A percentile compares a stretch with the other conserved stretches of the same genome.
Evolutionary conservation across 148 eudicot species (phyloP).

Genomic region (Spergularia marina): DNA sequence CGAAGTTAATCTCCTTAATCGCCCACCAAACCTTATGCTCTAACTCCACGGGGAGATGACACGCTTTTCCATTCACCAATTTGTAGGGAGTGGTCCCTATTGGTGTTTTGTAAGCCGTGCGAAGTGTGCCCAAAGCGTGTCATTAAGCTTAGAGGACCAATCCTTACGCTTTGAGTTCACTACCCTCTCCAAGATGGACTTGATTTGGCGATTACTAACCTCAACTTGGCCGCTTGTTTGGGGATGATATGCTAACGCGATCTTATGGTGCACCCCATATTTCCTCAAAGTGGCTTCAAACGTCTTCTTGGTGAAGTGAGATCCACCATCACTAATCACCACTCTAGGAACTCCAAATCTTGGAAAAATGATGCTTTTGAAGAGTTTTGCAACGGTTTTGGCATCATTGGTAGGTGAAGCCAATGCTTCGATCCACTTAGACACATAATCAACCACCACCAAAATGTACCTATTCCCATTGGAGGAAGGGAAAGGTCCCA

Average conservation of each 20-base stretch:
- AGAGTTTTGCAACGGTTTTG: not conserved
- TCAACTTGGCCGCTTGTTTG: not conserved
- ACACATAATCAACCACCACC: not conserved
- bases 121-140: constrained; percentile 12
- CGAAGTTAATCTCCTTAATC: constrained; percentile 1
- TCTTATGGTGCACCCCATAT: not conserved
- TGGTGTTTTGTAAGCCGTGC: constrained; percentile 9
- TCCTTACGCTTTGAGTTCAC: not conserved
- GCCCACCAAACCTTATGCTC: constrained; percentile 12
- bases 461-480: not conserved
- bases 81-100: not conserved
- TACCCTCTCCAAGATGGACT: not conserved
- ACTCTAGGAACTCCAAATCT: not conserved
- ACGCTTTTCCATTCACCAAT: not conserved
- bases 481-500: not conserved
- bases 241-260: not conserved
- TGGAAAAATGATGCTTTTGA: not conserved
- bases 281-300: too few relatives aligned
- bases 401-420: not conserved
- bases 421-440: not conserved
- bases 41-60: not conserved
- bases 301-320: not conserved
- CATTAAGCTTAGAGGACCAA: constrained; percentile 4
- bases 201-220: not conserved
- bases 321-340: not conserved